A percentile compares a stretch with the other conserved stretches of the same genome.
These are phyloP conservation scores for Tubosaeta brunneosetosa DNA, from an alignment of 768 basidiomycete species.

Conservation along the genomic window DNA sequence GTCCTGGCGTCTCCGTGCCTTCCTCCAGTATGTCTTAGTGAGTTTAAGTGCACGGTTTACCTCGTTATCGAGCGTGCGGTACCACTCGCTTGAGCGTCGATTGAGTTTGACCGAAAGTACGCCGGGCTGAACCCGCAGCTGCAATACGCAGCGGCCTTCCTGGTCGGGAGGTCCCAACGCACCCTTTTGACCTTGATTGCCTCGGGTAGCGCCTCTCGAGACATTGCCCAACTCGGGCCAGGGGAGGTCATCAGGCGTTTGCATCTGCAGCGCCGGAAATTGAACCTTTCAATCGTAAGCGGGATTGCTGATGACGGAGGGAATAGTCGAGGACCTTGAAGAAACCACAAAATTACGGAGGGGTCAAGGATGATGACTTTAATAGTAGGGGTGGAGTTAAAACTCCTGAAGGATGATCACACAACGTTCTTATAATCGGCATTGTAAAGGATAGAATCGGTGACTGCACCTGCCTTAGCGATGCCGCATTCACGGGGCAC, in stretches of 20 bases:
- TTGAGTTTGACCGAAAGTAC: conserved; percentile 74
- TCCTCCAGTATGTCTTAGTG: conserved; percentile 85
- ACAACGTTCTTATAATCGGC: conserved; percentile 33
- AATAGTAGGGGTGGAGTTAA: conserved; percentile 34
- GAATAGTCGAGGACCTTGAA: conserved; percentile 14
- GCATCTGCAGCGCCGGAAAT: conserved; percentile 28
- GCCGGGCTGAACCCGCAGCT: conserved; percentile 78
- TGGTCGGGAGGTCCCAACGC: conserved; percentile 65
- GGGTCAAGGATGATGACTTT: conserved; percentile 20
- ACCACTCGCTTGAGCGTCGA: conserved; percentile 77
- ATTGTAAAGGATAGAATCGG: conserved; percentile 26
- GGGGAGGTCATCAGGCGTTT: conserved; percentile 65
- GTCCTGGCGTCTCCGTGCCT: conserved; percentile 76
- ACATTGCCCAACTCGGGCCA: conserved; percentile 87
- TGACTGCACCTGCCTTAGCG: conserved; percentile 29
- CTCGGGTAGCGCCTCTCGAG: conserved; percentile 76
- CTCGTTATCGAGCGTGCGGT: conserved; percentile 70
- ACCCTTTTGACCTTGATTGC: conserved; percentile 85
- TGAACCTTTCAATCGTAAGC: conserved; percentile 5
- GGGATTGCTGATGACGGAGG: conserved; percentile 8
- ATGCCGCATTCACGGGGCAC: conserved; percentile 33
- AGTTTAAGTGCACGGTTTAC: conserved; percentile 78
- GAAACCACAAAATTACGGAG: conserved; percentile 10
- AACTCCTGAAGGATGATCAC: conserved; percentile 34
- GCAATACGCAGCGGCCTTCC: conserved; percentile 73